Evolutionary conservation across 129 eudicot genomes (phyloP).

Genomic region (Ambrosia artemisiifolia): DNA sequence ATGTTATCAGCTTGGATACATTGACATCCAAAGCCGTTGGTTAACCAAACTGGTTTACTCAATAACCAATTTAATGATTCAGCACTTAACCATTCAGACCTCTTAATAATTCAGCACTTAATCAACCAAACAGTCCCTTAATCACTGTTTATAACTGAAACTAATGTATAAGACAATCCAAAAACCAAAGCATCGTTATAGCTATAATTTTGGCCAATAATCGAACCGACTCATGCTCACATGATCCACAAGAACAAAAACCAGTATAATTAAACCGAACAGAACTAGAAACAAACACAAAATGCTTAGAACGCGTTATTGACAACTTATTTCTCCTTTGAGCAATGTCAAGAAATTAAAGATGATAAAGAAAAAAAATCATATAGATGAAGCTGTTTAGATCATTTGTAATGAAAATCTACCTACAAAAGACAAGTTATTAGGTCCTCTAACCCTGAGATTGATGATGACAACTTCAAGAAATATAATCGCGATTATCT

Average conservation of each 20-base stretch:
- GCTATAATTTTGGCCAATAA: no score
- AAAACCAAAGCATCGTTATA: no score
- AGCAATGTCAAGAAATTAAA: constrained; percentile 30
- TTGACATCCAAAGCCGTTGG: no score
- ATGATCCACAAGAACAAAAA: not conserved
- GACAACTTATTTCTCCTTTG: not conserved
- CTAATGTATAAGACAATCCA: no score
- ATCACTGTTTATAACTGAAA: no score
- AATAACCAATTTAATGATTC: no score
- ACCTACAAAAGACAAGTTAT: constrained; percentile 43
- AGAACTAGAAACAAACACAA: constrained; percentile 1
- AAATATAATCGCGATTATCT: constrained; percentile 37
- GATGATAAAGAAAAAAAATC: constrained; percentile 12
- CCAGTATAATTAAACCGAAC: not conserved
- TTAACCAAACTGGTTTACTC: no score
- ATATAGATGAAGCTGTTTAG: constrained; percentile 23
- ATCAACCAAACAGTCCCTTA: no score
- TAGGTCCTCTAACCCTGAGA: constrained; percentile 38
- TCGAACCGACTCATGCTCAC: no score
- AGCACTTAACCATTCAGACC: no score
- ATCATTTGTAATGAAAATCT: constrained; percentile 30
- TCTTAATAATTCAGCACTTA: no score
- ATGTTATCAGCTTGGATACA: no score
- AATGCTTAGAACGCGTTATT: not conserved
- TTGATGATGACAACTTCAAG: constrained; percentile 32